These are phyloP conservation scores for Mortierella sp. DNA, from an alignment of 371 early-diverging fungal genomes.

Conservation along the genomic window DNA sequence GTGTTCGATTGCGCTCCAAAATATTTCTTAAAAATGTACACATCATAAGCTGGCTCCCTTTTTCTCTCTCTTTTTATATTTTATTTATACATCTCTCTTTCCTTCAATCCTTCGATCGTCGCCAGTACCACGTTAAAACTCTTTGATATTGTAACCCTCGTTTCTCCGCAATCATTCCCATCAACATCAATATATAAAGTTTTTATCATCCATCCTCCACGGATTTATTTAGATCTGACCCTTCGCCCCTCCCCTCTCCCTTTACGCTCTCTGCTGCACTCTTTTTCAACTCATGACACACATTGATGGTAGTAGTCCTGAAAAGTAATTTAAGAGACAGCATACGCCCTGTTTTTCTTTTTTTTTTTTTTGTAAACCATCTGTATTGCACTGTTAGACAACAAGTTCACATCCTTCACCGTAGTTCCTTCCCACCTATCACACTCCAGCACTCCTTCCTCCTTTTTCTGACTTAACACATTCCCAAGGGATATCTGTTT, in stretches of 20 bases:
- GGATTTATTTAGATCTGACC: neutral
- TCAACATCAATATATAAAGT: neutral
- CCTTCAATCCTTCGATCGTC: neutral
- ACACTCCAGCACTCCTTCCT: neutral
- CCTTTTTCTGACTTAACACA: too few species aligned
- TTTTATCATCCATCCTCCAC: neutral
- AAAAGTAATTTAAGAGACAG: slow-evolving; percentile 26
- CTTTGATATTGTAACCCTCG: neutral
- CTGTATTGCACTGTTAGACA: slow-evolving; percentile 6
- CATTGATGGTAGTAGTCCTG: slow-evolving; percentile 12
- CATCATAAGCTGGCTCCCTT: neutral
- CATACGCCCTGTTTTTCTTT: neutral
- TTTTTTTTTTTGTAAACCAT: neutral
- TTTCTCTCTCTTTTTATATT: neutral
- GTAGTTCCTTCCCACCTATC: too few species aligned
- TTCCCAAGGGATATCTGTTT: too few species aligned
- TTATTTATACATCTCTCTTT: neutral
- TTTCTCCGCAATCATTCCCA: slow-evolving; percentile 16
- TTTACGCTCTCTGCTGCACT: neutral
- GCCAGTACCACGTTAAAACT: neutral
- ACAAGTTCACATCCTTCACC: neutral
- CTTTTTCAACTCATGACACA: slow-evolving; percentile 12
- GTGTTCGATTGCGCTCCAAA: too few species aligned
- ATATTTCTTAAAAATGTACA: too few species aligned
- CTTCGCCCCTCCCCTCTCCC: neutral